phyloP scores from a whole-genome alignment of 2,329 filamentous ascomycete species.

The Sclerotinia nivalis region DNA sequence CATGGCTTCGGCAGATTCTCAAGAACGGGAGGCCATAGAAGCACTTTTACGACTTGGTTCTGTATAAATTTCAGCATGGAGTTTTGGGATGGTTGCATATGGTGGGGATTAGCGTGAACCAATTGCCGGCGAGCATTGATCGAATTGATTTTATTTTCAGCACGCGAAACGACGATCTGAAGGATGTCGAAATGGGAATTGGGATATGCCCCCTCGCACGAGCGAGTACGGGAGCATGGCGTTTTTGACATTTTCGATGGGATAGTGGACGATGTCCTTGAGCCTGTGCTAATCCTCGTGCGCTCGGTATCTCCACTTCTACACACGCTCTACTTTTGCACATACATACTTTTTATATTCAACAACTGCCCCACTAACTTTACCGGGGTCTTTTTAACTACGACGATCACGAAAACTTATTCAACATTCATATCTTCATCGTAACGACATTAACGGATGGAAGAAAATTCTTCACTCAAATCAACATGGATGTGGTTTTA shows the following conservation, averaged over 20 bases:
- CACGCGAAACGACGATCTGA: slow-evolving; percentile 36
- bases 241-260: slow-evolving; percentile 32
- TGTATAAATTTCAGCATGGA: slow-evolving; percentile 53
- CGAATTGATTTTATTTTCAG: slow-evolving; percentile 33
- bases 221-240: slow-evolving; percentile 34
- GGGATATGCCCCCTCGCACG: slow-evolving; percentile 27
- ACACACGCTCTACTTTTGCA: slow-evolving; percentile 27
- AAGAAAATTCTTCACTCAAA: slow-evolving; percentile 12
- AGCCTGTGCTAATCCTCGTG: slow-evolving; percentile 41
- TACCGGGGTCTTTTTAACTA: background rate
- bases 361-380: slow-evolving; percentile 26
- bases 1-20: slow-evolving; percentile 55
- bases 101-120: slow-evolving; percentile 34
- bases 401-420: slow-evolving; percentile 15
- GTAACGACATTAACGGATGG: slow-evolving; percentile 3
- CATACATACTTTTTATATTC: slow-evolving; percentile 30
- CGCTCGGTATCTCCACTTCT: slow-evolving; percentile 36
- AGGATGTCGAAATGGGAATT: slow-evolving; percentile 27
- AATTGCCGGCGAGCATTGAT: slow-evolving; percentile 42
- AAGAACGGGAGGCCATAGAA: slow-evolving; percentile 80
- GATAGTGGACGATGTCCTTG: slow-evolving; percentile 32
- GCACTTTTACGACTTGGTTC: slow-evolving; percentile 80
- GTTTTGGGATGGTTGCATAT: slow-evolving; percentile 37
- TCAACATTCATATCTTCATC: slow-evolving; percentile 14
- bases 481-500: slow-evolving; percentile 5